phyloP scores from a whole-genome alignment of 345 rosid species.

The Angophora floribunda region DNA sequence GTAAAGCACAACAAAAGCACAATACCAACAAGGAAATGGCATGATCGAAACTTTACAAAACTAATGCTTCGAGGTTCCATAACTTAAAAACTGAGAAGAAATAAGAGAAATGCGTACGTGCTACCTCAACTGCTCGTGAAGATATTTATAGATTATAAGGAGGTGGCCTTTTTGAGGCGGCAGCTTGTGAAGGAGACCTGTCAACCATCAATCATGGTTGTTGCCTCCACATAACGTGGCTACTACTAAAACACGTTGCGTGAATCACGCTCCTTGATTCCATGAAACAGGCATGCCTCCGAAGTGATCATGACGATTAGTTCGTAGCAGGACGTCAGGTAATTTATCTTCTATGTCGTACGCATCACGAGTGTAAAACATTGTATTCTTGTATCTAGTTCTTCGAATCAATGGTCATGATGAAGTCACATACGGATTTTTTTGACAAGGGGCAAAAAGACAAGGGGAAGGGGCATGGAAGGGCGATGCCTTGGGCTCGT shows the following conservation, averaged over 20 bases:
- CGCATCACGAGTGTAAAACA: not conserved
- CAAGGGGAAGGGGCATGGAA: not conserved
- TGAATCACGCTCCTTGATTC: not conserved
- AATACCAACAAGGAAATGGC: not conserved
- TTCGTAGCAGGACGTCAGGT: fast-evolving
- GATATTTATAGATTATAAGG: not conserved
- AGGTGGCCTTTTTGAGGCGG: not conserved
- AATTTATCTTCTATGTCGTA: not conserved
- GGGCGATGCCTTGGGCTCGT: not conserved
- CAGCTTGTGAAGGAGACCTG: not conserved
- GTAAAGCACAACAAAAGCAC: not conserved
- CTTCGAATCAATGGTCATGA: not conserved
- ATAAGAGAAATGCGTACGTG: not conserved
- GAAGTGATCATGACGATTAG: not conserved
- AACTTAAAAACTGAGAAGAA: not conserved
- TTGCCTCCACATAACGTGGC: fast-evolving
- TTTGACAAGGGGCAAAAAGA: not conserved
- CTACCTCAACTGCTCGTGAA: not conserved
- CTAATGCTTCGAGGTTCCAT: not conserved
- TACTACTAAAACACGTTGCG: not conserved
- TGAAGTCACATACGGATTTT: not conserved
- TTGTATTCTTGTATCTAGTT: not conserved
- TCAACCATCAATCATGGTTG: not conserved
- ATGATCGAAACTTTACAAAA: not conserved
- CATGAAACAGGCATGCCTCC: not conserved